Conservation (phyloP, 1,284 basidiomycete genomes). For the Boletus nobilissimus region DNA sequence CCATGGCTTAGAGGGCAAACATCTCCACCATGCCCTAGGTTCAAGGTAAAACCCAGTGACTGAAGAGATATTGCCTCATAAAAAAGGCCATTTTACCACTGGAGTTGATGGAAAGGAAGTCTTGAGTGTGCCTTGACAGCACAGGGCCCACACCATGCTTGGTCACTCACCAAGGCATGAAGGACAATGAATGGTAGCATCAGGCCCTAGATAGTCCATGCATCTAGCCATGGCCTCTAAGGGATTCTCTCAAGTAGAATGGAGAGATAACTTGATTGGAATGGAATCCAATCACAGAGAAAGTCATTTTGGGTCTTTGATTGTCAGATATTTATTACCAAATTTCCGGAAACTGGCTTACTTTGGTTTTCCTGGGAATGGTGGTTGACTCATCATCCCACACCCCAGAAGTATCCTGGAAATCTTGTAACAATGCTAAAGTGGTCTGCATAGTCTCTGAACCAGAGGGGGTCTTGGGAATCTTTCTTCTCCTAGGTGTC, state of each 20-base stretch:
- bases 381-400: neutral
- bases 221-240: neutral
- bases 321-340: neutral
- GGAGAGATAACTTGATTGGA: neutral
- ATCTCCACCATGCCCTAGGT: constrained; percentile 16
- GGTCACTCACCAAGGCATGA: constrained; percentile 10
- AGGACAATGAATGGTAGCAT: neutral
- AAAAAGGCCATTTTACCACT: constrained; percentile 21
- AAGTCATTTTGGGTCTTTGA: constrained; percentile 1
- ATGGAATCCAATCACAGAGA: constrained; percentile 9
- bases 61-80: constrained; percentile 9
- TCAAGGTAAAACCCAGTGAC: constrained; percentile 2
- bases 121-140: neutral
- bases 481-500: neutral
- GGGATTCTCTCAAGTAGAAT: neutral
- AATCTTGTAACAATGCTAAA: neutral
- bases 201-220: neutral
- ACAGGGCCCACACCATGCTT: neutral
- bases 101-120: constrained; percentile 16
- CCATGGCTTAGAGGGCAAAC: constrained; percentile 8
- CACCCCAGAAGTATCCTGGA: neutral
- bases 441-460: neutral
- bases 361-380: constrained; percentile 1
- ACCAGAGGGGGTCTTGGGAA: too few species aligned
- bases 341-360: neutral